phyloP scores from a whole-genome alignment of 148 eudicot genomes.

The Mesembryanthemum crystallinum region DNA sequence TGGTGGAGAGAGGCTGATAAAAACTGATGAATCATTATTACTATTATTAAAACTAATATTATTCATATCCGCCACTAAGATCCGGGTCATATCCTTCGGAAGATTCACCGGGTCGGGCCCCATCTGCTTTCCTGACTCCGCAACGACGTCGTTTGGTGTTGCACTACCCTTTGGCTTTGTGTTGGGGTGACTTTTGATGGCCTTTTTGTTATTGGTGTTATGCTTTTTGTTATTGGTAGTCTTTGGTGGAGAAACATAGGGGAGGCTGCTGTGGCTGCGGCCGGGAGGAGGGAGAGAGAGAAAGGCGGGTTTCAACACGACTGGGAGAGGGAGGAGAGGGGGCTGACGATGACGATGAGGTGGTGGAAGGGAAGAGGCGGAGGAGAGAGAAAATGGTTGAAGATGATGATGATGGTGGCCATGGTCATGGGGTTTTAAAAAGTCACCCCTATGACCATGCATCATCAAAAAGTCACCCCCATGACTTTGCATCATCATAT shows the following conservation, averaged over 20 bases:
- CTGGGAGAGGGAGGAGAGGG: conserved; percentile 49
- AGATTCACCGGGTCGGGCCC: conserved; percentile 39
- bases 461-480: conserved; percentile 27
- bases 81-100: conserved; percentile 32
- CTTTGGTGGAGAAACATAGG: neutral
- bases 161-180: conserved; percentile 7
- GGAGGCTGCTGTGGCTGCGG: conserved; percentile 22
- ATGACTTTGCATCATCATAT: conserved; percentile 15
- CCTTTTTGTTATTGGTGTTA: conserved; percentile 20
- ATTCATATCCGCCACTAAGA: conserved; percentile 17
- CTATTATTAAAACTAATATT: neutral
- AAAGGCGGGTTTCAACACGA: conserved; percentile 14
- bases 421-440: conserved; percentile 15
- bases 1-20: conserved; percentile 53
- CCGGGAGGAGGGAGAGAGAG: conserved; percentile 31
- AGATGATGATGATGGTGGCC: neutral
- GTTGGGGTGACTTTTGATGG: neutral
- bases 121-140: conserved; percentile 2
- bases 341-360: conserved; percentile 29
- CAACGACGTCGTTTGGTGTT: neutral
- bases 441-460: conserved; percentile 27
- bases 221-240: conserved; percentile 11
- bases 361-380: conserved; percentile 22
- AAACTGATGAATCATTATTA: neutral
- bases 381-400: conserved; percentile 16